Conservation (phyloP, 2,329 filamentous ascomycete species). For the Pseudogymnoascus sp. region DNA sequence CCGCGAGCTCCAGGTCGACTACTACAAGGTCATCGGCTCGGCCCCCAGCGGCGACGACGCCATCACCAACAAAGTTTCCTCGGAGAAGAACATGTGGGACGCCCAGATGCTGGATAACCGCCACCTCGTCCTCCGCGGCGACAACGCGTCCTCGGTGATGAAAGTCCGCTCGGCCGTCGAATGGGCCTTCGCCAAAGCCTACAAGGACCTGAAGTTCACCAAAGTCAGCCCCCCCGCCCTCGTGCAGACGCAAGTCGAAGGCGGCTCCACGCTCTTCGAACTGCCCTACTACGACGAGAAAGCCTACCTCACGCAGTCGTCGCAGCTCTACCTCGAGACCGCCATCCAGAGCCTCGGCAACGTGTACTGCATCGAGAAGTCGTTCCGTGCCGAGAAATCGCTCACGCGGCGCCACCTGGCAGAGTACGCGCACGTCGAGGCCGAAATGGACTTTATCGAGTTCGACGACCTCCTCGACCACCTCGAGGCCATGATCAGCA, state of each 20-base stretch:
- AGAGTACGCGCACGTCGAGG: conserved; percentile 96
- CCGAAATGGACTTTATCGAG: conserved; percentile 89
- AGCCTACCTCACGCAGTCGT: conserved; percentile 92
- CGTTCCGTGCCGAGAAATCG: conserved; percentile 95
- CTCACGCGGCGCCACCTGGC: conserved; percentile 88
- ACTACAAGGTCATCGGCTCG: conserved; percentile 58
- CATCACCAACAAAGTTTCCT: conserved; percentile 63
- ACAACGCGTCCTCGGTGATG: conserved; percentile 59
- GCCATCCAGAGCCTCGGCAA: conserved; percentile 83
- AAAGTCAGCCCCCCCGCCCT: conserved; percentile 69
- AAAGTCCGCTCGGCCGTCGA: conserved; percentile 63
- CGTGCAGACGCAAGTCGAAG: conserved; percentile 73
- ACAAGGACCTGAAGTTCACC: conserved; percentile 53
- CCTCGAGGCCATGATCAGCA: conserved; percentile 65
- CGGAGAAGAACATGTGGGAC: conserved; percentile 53
- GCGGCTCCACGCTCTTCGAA: conserved; percentile 82
- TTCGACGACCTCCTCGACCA: conserved; percentile 85
- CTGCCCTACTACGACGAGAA: conserved; percentile 84
- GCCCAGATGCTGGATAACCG: conserved; percentile 50
- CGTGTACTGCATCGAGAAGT: conserved; percentile 97
- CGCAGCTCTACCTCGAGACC: conserved; percentile 95
- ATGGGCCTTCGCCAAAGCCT: conserved; percentile 58
- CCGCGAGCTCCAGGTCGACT: conserved; percentile 66
- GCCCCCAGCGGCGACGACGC: conserved; percentile 66
- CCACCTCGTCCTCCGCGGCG: conserved; percentile 62